phyloP scores from a whole-genome alignment of 2,329 filamentous ascomycete genomes.

The Colletotrichum paranaense region DNA sequence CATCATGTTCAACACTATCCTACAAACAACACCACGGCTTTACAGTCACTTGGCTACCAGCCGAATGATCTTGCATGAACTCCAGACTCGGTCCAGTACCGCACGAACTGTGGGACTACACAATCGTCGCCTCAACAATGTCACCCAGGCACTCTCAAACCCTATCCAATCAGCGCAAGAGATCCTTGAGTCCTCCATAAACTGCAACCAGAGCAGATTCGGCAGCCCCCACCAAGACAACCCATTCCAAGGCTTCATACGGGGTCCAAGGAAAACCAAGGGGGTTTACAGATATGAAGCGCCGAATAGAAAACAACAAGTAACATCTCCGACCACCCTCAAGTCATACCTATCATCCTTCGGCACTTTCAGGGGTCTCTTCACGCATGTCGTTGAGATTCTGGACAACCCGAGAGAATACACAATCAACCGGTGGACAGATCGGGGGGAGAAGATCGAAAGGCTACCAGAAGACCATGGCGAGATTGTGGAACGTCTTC shows the following conservation, averaged over 20 bases:
- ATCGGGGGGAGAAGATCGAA: neutral
- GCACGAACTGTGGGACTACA: neutral
- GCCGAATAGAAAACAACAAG: neutral
- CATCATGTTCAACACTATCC: neutral
- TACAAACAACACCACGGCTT: too few relatives aligned
- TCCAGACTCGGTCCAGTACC: too few relatives aligned
- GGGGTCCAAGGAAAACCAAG: neutral
- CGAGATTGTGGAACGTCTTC: fast-evolving
- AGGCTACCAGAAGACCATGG: fast-evolving
- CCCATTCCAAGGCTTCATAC: neutral
- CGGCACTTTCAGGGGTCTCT: neutral
- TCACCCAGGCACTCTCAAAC: fast-evolving
- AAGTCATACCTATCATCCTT: neutral
- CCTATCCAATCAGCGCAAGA: neutral
- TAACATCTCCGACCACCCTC: fast-evolving
- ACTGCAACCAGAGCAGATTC: neutral
- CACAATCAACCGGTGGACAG: neutral
- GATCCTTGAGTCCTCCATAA: neutral
- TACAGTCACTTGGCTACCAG: too few relatives aligned
- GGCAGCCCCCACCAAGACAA: neutral
- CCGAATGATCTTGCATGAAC: too few relatives aligned
- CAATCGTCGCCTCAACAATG: fast-evolving
- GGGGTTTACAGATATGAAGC: neutral
- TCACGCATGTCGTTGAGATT: neutral
- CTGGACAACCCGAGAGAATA: neutral